phyloP scores from a whole-genome alignment of 2,329 filamentous ascomycete species.

The Ophiostoma ulmi region DNA sequence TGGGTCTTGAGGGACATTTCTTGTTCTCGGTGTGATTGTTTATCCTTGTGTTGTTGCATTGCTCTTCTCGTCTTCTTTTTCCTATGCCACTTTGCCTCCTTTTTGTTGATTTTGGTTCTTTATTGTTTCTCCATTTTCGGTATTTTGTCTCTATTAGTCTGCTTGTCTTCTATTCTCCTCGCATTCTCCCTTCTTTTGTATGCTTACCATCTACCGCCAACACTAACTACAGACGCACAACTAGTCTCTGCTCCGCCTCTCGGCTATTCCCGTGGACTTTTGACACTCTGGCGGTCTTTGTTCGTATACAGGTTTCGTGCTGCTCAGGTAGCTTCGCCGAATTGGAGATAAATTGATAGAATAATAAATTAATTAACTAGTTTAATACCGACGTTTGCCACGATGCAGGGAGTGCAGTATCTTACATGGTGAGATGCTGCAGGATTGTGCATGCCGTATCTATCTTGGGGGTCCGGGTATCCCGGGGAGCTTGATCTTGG shows the following conservation, averaged over 20 bases:
- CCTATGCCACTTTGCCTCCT: background rate
- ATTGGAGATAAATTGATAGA: background rate
- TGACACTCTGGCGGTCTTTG: background rate
- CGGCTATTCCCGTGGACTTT: conserved; percentile 7
- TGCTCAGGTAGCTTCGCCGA: no score
- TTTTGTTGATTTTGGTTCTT: background rate
- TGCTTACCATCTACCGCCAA: background rate
- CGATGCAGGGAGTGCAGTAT: conserved; percentile 1
- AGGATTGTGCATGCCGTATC: background rate
- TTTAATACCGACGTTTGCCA: background rate
- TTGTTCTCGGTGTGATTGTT: background rate
- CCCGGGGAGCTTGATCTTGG: background rate
- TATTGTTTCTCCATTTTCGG: background rate
- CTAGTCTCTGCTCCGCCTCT: conserved; percentile 2
- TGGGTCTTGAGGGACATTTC: background rate
- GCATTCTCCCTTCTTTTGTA: background rate
- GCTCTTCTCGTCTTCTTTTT: background rate
- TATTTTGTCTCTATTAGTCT: background rate
- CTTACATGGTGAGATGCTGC: conserved; percentile 2
- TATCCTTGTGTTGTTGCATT: background rate
- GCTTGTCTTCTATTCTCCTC: background rate
- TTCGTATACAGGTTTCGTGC: background rate
- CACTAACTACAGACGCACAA: background rate
- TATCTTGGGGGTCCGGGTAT: background rate
- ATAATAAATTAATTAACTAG: background rate